Evolutionary conservation across 192 early-diverging fungal species (phyloP).

Genomic region (Coemansia erecta): DNA sequence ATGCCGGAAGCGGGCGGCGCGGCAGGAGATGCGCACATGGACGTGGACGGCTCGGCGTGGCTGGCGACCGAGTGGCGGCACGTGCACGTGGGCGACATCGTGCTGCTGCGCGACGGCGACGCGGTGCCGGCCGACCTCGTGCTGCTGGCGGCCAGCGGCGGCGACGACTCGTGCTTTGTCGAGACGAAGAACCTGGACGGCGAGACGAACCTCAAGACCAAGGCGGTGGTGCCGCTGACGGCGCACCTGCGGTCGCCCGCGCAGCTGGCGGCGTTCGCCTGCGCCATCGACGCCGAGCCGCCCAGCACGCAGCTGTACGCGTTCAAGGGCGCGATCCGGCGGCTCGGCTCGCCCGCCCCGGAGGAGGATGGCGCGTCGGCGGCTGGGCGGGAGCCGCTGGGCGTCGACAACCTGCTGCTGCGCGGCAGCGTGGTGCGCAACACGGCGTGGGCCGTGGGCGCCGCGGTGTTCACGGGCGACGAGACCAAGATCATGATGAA

Average conservation of each 20-base stretch:
- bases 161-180: constrained; percentile 83
- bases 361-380: constrained; percentile 19
- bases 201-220: constrained; percentile 95
- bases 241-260: constrained; percentile 54
- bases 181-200: constrained; percentile 99
- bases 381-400: constrained; percentile 55
- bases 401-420: constrained; percentile 79
- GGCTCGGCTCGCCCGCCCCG: too few relatives aligned
- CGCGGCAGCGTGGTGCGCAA: constrained; percentile 92
- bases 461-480: constrained; percentile 84
- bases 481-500: constrained; percentile 99
- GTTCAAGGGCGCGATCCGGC: constrained; percentile 68
- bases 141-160: constrained; percentile 80
- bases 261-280: constrained; percentile 60
- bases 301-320: constrained; percentile 88
- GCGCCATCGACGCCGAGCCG: constrained; percentile 77
- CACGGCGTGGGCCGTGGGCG: constrained; percentile 84
- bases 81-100: constrained; percentile 85
- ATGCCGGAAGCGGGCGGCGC: constrained; percentile 3
- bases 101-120: constrained; percentile 80
- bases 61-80: constrained; percentile 73
- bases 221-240: constrained; percentile 66
- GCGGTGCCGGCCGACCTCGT: constrained; percentile 90
- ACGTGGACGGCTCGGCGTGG: constrained; percentile 55
- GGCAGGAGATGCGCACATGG: constrained; percentile 13